These are phyloP conservation scores for Umbilicaria muhlenbergii DNA, from an alignment of 495 filamentous ascomycete species.

Conservation along the genomic window DNA sequence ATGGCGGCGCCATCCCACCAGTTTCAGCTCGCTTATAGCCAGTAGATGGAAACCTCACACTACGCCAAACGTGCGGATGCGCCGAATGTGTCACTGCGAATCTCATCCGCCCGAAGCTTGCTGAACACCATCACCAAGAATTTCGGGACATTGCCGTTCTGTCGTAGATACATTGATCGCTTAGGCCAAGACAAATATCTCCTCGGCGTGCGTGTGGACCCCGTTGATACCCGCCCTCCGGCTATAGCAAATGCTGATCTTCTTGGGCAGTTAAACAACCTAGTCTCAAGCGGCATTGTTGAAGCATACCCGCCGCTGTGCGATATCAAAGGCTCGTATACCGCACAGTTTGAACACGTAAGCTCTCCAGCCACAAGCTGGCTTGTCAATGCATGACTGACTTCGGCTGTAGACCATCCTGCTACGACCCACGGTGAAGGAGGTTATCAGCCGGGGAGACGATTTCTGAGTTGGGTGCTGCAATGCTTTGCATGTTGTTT, in stretches of 20 bases:
- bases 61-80: constrained; percentile 39
- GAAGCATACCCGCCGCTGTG: constrained; percentile 36
- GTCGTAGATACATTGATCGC: constrained; percentile 46
- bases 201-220: constrained; percentile 29
- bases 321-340: constrained; percentile 39
- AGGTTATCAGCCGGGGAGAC: constrained; percentile 34
- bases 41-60: constrained; percentile 33
- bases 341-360: constrained; percentile 48
- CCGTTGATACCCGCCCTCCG: not conserved
- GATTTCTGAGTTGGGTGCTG: constrained; percentile 24
- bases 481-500: no score
- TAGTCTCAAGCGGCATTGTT: constrained; percentile 36
- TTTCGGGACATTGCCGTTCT: constrained; percentile 47
- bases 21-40: constrained; percentile 8
- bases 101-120: constrained; percentile 41
- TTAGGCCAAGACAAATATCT: constrained; percentile 45
- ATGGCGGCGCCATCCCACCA: not conserved
- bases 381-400: constrained; percentile 2
- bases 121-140: constrained; percentile 47
- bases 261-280: constrained; percentile 28
- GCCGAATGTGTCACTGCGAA: constrained; percentile 31
- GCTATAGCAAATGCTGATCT: not conserved
- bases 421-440: constrained; percentile 29
- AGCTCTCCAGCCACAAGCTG: constrained; percentile 8
- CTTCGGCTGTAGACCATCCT: constrained; percentile 24